Evolutionary conservation across 2,329 filamentous ascomycete genomes (phyloP).

Genomic region (Didymella segeticola): DNA sequence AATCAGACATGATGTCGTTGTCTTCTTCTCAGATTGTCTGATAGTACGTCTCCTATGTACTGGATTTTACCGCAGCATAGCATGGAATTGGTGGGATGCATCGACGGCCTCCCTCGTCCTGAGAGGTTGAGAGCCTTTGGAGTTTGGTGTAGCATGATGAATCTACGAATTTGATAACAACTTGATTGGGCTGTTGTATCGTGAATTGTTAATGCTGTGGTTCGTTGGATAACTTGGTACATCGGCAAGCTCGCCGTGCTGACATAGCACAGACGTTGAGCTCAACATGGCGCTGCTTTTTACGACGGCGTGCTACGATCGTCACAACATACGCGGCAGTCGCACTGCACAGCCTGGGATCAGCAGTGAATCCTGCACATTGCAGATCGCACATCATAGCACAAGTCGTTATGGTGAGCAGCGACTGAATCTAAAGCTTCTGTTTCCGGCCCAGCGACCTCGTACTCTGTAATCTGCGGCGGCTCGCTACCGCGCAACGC

Average conservation of each 20-base stretch:
- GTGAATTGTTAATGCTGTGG: neutral
- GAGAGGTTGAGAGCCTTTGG: slow-evolving; percentile 7
- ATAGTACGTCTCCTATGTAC: neutral
- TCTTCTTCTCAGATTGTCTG: slow-evolving; percentile 1
- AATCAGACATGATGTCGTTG: neutral
- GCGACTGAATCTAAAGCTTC: neutral
- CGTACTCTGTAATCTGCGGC: neutral
- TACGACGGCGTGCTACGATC: neutral
- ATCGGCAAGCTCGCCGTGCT: neutral
- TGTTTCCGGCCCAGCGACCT: neutral
- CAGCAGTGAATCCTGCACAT: slow-evolving; percentile 1
- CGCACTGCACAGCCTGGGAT: neutral
- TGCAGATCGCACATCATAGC: too few species aligned
- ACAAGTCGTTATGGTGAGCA: neutral
- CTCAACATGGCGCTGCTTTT: slow-evolving; percentile 4
- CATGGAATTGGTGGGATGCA: slow-evolving; percentile 5
- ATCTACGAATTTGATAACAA: slow-evolving; percentile 1
- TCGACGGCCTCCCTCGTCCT: slow-evolving; percentile 3
- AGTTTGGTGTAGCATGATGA: slow-evolving; percentile 1
- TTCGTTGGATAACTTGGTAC: neutral
- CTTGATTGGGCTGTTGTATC: neutral
- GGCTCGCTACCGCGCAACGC: neutral
- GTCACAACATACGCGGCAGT: neutral
- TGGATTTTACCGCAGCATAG: slow-evolving; percentile 5
- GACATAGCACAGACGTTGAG: neutral